Evolutionary conservation across 2,329 filamentous ascomycete species (phyloP).

Genomic region (Fusarium dlaminii): DNA sequence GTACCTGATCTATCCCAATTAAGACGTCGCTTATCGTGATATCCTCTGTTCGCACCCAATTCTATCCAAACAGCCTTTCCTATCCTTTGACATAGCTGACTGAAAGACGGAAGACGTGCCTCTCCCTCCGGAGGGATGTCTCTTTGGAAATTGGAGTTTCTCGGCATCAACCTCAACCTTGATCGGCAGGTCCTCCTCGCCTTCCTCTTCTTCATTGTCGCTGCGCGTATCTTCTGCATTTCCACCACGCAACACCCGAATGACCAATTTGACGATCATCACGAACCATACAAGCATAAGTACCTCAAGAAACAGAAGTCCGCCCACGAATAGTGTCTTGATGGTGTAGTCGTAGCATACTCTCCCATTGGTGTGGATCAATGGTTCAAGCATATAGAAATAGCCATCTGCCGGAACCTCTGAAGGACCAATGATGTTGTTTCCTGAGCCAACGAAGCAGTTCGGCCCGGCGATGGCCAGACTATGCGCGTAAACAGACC

Average conservation of each 20-base stretch:
- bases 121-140: conserved; percentile 52
- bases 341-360: conserved; percentile 83
- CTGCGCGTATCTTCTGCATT: conserved; percentile 87
- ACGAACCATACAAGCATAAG: conserved; percentile 88
- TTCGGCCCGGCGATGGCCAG: conserved; percentile 55
- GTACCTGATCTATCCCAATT: background rate
- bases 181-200: conserved; percentile 62
- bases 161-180: conserved; percentile 81
- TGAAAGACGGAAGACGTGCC: conserved; percentile 62
- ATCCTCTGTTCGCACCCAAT: conserved; percentile 85
- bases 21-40: background rate
- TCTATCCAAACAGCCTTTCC: conserved; percentile 80
- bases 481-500: conserved; percentile 62
- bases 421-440: conserved; percentile 63
- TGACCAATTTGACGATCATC: conserved; percentile 68
- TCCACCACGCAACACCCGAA: conserved; percentile 80
- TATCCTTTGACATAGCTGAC: conserved; percentile 72
- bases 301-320: conserved; percentile 79
- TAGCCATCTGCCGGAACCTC: conserved; percentile 56
- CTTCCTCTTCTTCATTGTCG: conserved; percentile 70
- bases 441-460: conserved; percentile 72
- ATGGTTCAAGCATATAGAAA: conserved; percentile 76
- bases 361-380: conserved; percentile 73
- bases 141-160: conserved; percentile 62
- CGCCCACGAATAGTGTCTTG: conserved; percentile 78